Evolutionary conservation across 768 basidiomycete genomes (phyloP).

Genomic region (Lactarius akahatsu): DNA sequence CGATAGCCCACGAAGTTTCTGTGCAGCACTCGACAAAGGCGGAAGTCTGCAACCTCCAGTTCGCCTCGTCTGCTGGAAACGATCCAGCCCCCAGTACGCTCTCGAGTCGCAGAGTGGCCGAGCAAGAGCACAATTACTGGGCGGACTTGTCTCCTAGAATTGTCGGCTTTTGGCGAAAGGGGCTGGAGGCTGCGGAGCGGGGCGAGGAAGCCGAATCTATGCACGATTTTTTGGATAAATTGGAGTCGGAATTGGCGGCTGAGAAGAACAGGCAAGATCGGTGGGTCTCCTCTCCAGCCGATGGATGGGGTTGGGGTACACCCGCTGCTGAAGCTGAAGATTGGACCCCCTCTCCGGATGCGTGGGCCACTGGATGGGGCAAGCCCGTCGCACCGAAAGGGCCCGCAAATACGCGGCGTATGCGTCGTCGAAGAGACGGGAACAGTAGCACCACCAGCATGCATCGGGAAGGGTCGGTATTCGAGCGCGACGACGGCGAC

Average conservation of each 20-base stretch:
- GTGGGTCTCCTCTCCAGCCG: slow-evolving; percentile 10
- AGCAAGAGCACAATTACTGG: slow-evolving; percentile 24
- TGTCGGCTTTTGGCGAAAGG: slow-evolving; percentile 25
- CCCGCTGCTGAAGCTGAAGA: slow-evolving; percentile 22
- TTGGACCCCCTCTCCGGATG: slow-evolving; percentile 23
- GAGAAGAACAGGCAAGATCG: slow-evolving; percentile 3
- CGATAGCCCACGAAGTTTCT: slow-evolving; percentile 37
- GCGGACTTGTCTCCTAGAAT: slow-evolving; percentile 25
- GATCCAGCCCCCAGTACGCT: slow-evolving; percentile 7
- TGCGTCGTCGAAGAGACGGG: slow-evolving; percentile 15
- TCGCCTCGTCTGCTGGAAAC: slow-evolving; percentile 14
- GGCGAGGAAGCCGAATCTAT: slow-evolving; percentile 28
- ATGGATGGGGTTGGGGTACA: slow-evolving; percentile 25
- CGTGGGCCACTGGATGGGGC: slow-evolving; percentile 20
- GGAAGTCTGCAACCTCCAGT: slow-evolving; percentile 23
- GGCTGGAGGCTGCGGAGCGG: slow-evolving; percentile 26
- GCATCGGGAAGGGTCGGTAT: slow-evolving; percentile 14
- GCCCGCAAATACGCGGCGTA: slow-evolving; percentile 3
- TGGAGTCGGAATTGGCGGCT: slow-evolving; percentile 20
- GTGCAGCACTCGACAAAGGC: slow-evolving; percentile 30
- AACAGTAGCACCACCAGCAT: slow-evolving; percentile 25
- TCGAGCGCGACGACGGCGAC: slow-evolving; percentile 14
- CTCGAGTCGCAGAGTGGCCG: slow-evolving; percentile 14
- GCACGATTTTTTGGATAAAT: slow-evolving; percentile 27
- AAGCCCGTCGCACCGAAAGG: slow-evolving; percentile 1